These are phyloP conservation scores for Trametes cinnabarina DNA, from an alignment of 768 basidiomycete species.

Conservation along the genomic window DNA sequence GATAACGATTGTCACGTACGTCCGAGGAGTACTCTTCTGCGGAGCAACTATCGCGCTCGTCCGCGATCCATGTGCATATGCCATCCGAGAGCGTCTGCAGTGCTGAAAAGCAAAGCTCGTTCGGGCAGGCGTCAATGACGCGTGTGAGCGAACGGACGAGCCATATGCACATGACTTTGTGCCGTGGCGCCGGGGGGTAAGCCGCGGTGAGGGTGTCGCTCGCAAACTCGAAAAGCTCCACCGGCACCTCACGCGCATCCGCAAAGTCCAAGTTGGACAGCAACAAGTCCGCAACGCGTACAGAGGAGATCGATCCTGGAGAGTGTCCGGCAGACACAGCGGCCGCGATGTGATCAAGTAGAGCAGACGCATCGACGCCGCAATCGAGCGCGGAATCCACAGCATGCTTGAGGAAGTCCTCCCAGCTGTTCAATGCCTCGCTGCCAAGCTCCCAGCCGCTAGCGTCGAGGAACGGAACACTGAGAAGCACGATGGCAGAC, in stretches of 20 bases:
- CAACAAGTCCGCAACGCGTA: slow-evolving; percentile 61
- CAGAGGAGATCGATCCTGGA: slow-evolving; percentile 39
- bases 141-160: slow-evolving; percentile 54
- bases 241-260: slow-evolving; percentile 53
- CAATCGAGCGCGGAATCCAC: slow-evolving; percentile 59
- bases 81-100: slow-evolving; percentile 54
- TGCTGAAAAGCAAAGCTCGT: slow-evolving; percentile 42
- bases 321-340: slow-evolving; percentile 42
- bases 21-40: slow-evolving; percentile 58
- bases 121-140: slow-evolving; percentile 56
- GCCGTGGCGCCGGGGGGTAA: slow-evolving; percentile 63
- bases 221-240: slow-evolving; percentile 53
- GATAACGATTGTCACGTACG: slow-evolving; percentile 36
- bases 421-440: slow-evolving; percentile 61
- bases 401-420: slow-evolving; percentile 49
- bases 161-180: slow-evolving; percentile 59
- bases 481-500: slow-evolving; percentile 49
- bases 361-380: slow-evolving; percentile 48
- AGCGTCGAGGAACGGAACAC: slow-evolving; percentile 52
- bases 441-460: slow-evolving; percentile 49
- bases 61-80: slow-evolving; percentile 59
- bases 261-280: slow-evolving; percentile 51
- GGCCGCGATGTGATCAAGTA: slow-evolving; percentile 58
- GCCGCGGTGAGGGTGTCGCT: slow-evolving; percentile 56
- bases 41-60: slow-evolving; percentile 50